phyloP scores from a whole-genome alignment of 108 stramenopile species.

The Stephanodiscus triporus region DNA sequence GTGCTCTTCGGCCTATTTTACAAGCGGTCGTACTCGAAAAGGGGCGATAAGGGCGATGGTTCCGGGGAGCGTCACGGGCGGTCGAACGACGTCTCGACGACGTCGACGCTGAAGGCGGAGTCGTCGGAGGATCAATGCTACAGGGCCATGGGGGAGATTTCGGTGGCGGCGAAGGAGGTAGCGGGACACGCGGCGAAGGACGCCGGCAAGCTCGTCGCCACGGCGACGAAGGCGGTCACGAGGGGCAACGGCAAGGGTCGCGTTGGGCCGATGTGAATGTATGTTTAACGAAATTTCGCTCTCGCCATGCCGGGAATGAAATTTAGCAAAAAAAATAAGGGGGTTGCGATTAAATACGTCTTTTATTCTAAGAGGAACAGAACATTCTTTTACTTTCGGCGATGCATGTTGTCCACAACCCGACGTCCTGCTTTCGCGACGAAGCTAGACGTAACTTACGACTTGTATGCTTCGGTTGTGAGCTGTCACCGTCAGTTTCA shows the following conservation, averaged over 20 bases:
- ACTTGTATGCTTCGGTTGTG: too few species aligned
- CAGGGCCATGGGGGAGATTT: slow-evolving; percentile 52
- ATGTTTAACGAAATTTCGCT: too few species aligned
- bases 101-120: background rate
- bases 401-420: too few species aligned
- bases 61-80: too few species aligned
- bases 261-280: slow-evolving; percentile 31
- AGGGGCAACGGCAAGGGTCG: slow-evolving; percentile 29
- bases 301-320: too few species aligned
- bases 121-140: slow-evolving; percentile 51
- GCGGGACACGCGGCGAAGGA: slow-evolving; percentile 49
- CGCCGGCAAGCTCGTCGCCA: slow-evolving; percentile 47
- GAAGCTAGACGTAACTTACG: too few species aligned
- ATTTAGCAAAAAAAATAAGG: too few species aligned
- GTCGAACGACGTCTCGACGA: background rate
- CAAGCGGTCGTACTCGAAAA: slow-evolving; percentile 74
- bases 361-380: too few species aligned
- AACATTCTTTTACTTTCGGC: too few species aligned
- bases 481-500: too few species aligned
- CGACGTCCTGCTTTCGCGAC: too few species aligned
- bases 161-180: slow-evolving; percentile 39
- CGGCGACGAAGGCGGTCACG: slow-evolving; percentile 44
- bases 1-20: slow-evolving; percentile 81
- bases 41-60: slow-evolving; percentile 8
- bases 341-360: too few species aligned